Percentiles rank a stretch among this genome's conserved stretches.
Evolutionary conservation across 108 stramenopile genomes (phyloP).

Genomic region (Fistulifera pelliculosa): DNA sequence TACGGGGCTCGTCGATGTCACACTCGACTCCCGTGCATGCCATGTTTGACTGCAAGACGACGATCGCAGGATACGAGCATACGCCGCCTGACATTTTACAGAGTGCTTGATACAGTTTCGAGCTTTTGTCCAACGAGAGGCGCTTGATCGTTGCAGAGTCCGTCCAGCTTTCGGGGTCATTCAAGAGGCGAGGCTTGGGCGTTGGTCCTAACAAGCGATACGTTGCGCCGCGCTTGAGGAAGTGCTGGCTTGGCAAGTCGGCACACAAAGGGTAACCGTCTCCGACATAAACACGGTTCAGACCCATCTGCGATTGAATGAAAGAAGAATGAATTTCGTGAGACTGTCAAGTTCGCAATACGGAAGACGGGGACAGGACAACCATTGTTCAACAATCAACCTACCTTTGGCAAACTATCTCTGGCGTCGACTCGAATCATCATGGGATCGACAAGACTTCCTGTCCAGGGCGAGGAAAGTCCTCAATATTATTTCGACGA

Average conservation of each 20-base stretch:
- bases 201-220: constrained; percentile 35
- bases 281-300: constrained; percentile 52
- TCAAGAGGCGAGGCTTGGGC: constrained; percentile 5
- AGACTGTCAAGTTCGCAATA: too few relatives aligned
- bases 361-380: too few relatives aligned
- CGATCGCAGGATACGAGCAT: constrained; percentile 23
- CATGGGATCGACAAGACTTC: constrained; percentile 51
- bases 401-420: constrained; percentile 57
- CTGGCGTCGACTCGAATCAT: constrained; percentile 28
- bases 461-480: constrained; percentile 2
- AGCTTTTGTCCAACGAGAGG: constrained; percentile 15
- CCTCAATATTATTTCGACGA: constrained; percentile 27
- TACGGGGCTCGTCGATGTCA: constrained; percentile 38
- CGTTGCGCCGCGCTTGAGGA: constrained; percentile 40
- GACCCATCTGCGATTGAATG: constrained; percentile 15
- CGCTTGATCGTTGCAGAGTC: constrained; percentile 11
- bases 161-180: not conserved
- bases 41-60: constrained; percentile 31
- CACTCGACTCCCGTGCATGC: constrained; percentile 45
- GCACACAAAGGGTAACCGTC: constrained; percentile 41
- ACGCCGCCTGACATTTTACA: constrained; percentile 23
- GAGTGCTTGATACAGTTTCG: constrained; percentile 27
- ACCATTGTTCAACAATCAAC: constrained; percentile 4
- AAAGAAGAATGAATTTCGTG: too few relatives aligned
- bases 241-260: constrained; percentile 38